Conservation (phyloP, 371 early-diverging fungal genomes). For the Mucor velutinosus region DNA sequence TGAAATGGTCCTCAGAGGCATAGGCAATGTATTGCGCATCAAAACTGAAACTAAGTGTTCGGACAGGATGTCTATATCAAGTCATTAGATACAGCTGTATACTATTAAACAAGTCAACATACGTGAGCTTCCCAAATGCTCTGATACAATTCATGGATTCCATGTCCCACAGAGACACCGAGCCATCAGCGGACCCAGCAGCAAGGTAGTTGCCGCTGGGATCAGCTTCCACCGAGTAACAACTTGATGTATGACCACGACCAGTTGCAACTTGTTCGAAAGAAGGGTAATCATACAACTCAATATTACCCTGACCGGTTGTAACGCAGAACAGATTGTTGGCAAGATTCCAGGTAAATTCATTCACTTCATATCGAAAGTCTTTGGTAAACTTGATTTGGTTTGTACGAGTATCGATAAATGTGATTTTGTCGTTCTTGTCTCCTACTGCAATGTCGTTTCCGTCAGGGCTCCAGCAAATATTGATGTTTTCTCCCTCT, state of each 20-base stretch:
- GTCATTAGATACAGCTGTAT: not conserved
- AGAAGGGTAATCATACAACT: slow-evolving; percentile 66
- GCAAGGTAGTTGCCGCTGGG: slow-evolving; percentile 78
- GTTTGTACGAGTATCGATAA: slow-evolving; percentile 75
- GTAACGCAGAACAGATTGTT: slow-evolving; percentile 80
- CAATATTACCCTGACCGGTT: slow-evolving; percentile 77
- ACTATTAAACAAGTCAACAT: slow-evolving; percentile 20
- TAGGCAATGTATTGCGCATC: slow-evolving; percentile 86
- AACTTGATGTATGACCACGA: slow-evolving; percentile 80
- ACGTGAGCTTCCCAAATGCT: slow-evolving; percentile 73
- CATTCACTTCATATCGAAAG: slow-evolving; percentile 72
- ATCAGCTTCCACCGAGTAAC: slow-evolving; percentile 84
- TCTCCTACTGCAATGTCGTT: slow-evolving; percentile 81
- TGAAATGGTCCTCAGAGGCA: slow-evolving; percentile 78
- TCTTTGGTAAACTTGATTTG: slow-evolving; percentile 56
- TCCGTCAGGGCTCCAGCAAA: slow-evolving; percentile 86
- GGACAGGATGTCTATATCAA: slow-evolving; percentile 72
- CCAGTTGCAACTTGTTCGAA: slow-evolving; percentile 61
- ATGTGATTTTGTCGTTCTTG: slow-evolving; percentile 77
- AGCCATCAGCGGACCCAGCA: slow-evolving; percentile 78
- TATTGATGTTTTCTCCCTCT: slow-evolving; percentile 84
- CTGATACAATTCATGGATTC: slow-evolving; percentile 65
- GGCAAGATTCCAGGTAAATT: slow-evolving; percentile 80
- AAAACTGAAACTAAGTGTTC: slow-evolving; percentile 82
- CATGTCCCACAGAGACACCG: slow-evolving; percentile 78